A percentile compares a stretch with the other conserved stretches of the same genome.
Evolutionary conservation across 202 grass and related monocot genomes (phyloP).

Genomic region (Zoysia matrella): DNA sequence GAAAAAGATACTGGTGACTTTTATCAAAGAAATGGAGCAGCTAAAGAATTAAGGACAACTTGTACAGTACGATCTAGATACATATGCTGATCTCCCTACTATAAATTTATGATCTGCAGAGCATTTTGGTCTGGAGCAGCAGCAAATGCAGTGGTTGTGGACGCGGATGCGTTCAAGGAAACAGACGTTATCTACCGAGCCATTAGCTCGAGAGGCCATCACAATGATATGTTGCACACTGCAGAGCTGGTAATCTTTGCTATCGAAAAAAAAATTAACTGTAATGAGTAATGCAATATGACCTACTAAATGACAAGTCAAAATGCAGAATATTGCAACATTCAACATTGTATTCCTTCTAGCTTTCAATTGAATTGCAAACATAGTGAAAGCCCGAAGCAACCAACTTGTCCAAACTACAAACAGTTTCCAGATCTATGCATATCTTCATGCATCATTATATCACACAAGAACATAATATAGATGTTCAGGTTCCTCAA

Average conservation of each 20-base stretch:
- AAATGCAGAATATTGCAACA: constrained; percentile 3
- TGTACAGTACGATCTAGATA: not conserved
- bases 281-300: not conserved
- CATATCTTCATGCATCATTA: not conserved
- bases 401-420: not conserved
- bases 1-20: not conserved
- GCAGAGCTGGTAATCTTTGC: constrained; percentile 69
- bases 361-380: constrained; percentile 1
- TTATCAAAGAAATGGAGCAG: constrained; percentile 4
- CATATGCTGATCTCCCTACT: constrained; percentile 10
- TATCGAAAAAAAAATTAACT: not conserved
- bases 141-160: constrained; percentile 83
- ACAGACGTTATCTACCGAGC: constrained; percentile 81
- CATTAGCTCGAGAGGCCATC: constrained; percentile 93
- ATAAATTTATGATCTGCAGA: constrained; percentile 51
- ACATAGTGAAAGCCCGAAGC: not conserved
- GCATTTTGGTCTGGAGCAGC: constrained; percentile 79
- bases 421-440: not conserved
- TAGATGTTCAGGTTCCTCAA: not conserved
- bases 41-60: constrained; percentile 7
- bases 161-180: constrained; percentile 97
- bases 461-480: not conserved
- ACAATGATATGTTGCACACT: constrained; percentile 88
- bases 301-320: not conserved
- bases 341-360: not conserved